A percentile compares a stretch with the other conserved stretches of the same genome.
Conservation (phyloP, 306 rosid species). For the Cicer chorassanicum region DNA sequence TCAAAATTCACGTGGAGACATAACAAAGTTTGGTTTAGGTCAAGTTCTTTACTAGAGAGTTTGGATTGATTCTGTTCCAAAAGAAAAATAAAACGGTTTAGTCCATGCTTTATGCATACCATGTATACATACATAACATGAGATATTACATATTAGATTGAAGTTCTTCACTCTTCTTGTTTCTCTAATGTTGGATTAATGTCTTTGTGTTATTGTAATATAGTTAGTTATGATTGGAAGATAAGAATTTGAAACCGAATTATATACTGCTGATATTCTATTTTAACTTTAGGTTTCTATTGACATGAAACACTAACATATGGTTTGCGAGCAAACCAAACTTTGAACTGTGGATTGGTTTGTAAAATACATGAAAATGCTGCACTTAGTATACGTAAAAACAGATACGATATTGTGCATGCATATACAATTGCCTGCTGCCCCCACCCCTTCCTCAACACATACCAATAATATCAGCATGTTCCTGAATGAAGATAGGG, state of each 20-base stretch:
- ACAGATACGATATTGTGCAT: not conserved
- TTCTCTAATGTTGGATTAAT: not conserved
- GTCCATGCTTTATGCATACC: not conserved
- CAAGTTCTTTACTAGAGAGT: no score
- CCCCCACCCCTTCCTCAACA: conserved; percentile 36
- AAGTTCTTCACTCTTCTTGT: not conserved
- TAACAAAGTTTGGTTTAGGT: no score
- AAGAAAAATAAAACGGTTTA: not conserved
- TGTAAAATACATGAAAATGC: not conserved
- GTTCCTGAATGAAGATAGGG: conserved; percentile 84
- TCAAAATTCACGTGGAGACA: not conserved
- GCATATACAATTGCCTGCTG: not conserved
- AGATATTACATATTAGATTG: not conserved
- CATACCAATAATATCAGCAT: conserved; percentile 85
- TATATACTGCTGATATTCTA: conserved; percentile 24
- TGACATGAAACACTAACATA: conserved; percentile 26
- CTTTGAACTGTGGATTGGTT: conserved; percentile 25
- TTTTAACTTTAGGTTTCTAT: conserved; percentile 4
- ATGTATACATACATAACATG: not conserved
- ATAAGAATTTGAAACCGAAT: conserved; percentile 19
- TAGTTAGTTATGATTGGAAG: not conserved
- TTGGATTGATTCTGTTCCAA: not conserved
- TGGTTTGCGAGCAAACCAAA: conserved; percentile 8
- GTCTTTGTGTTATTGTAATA: conserved; percentile 24
- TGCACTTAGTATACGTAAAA: not conserved